Conservation (phyloP, 2,329 filamentous ascomycete genomes). For the Sporothrix brasiliensis region DNA sequence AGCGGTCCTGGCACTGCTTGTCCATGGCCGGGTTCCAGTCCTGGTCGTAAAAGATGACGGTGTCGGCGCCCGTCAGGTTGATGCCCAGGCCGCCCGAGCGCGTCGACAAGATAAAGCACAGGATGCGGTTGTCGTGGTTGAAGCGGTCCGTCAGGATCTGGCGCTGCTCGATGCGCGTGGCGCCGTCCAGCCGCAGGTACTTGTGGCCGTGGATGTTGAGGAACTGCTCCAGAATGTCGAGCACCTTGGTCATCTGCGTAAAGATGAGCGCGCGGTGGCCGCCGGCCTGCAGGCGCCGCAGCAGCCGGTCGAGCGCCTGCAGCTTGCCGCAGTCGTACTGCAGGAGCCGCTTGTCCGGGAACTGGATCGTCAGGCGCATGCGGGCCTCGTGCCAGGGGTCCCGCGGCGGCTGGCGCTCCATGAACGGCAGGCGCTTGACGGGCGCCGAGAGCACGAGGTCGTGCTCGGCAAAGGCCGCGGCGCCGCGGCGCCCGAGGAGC, state of each 20-base stretch:
- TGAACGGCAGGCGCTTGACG: conserved; percentile 58
- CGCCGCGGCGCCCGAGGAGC: conserved; percentile 63
- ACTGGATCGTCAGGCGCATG: conserved; percentile 91
- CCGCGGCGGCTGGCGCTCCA: conserved; percentile 57
- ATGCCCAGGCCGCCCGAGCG: conserved; percentile 93
- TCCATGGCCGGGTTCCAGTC: conserved; percentile 99
- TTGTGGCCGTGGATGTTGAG: conserved; percentile 97
- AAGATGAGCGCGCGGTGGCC: conserved; percentile 96
- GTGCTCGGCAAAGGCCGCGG: conserved; percentile 59
- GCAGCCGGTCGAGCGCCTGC: conserved; percentile 81
- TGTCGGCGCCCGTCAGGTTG: conserved; percentile 94
- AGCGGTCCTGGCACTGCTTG: conserved; percentile 97
- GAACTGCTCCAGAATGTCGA: conserved; percentile 96
- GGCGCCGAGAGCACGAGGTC: conserved; percentile 62
- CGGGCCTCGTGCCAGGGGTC: conserved; percentile 95
- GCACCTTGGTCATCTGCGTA: conserved; percentile 98
- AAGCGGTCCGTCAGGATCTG: conserved; percentile 96
- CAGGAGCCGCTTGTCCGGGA: conserved; percentile 92
- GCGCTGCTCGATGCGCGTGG: conserved; percentile 92
- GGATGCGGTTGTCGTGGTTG: conserved; percentile 89
- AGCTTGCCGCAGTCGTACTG: conserved; percentile 98
- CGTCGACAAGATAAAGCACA: conserved; percentile 94
- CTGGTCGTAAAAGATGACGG: conserved; percentile 97
- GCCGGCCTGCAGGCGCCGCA: conserved; percentile 83
- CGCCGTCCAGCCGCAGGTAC: conserved; percentile 93